Percentiles rank a stretch among this genome's conserved stretches.
Conservation (phyloP, 2,329 filamentous ascomycete genomes). For the Emmonsia crescens region DNA sequence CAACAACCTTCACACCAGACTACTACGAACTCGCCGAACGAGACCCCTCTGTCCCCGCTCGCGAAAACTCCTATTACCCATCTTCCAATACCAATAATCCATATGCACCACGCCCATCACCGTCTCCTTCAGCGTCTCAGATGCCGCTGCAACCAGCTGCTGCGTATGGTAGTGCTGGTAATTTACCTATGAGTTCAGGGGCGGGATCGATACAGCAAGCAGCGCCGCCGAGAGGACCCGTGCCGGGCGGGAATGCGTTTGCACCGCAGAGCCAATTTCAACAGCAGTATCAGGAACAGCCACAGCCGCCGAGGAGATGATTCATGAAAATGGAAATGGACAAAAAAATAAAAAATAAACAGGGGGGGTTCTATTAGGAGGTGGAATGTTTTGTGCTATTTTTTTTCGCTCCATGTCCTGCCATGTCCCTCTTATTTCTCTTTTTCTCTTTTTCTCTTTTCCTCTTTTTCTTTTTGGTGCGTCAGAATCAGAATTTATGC, state of each 20-base stretch:
- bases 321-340: background rate
- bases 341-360: background rate
- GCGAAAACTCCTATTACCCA: background rate
- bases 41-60: too few species aligned
- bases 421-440: background rate
- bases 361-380: background rate
- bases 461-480: background rate
- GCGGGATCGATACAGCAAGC: background rate
- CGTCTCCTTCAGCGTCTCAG: background rate
- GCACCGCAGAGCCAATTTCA: background rate
- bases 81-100: background rate
- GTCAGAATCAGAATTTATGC: too few species aligned
- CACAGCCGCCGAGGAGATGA: background rate
- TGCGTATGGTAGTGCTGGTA: background rate
- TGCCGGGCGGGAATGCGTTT: background rate
- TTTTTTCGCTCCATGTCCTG: background rate
- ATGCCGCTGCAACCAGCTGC: background rate
- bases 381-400: background rate
- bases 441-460: background rate
- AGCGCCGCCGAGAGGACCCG: background rate
- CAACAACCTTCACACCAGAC: background rate
- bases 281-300: background rate
- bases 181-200: background rate
- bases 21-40: background rate
- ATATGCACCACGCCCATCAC: background rate